Conservation (phyloP, 371 early-diverging fungal genomes). For the Synchytrium microbalum region DNA sequence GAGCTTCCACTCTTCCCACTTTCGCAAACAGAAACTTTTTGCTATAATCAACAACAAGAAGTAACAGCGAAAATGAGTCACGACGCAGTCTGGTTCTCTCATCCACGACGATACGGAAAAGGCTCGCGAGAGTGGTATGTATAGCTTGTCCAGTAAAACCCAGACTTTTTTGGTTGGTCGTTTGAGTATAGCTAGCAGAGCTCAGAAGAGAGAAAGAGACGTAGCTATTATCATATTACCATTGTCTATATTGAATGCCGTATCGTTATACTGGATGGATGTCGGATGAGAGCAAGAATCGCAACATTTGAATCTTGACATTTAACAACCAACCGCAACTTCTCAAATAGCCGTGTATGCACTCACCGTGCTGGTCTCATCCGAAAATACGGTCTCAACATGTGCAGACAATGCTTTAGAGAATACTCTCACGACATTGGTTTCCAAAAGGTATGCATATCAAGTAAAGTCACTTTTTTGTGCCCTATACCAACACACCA, state of each 20-base stretch:
- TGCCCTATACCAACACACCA: no score
- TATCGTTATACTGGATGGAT: no score
- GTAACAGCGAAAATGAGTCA: constrained; percentile 76
- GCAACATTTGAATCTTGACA: no score
- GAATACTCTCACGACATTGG: constrained; percentile 98
- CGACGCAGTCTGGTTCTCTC: constrained; percentile 92
- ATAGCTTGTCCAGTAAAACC: neutral
- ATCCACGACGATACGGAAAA: constrained; percentile 94
- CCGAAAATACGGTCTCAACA: constrained; percentile 98
- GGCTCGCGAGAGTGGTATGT: constrained; percentile 95
- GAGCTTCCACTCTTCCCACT: neutral
- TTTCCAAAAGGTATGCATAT: constrained; percentile 67
- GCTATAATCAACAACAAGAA: constrained; percentile 2
- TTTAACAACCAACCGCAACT: no score
- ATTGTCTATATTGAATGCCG: no score
- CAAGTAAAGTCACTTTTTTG: neutral
- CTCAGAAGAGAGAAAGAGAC: no score
- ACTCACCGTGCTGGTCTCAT: constrained; percentile 98
- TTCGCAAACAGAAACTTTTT: neutral
- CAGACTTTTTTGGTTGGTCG: neutral
- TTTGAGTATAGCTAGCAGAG: neutral
- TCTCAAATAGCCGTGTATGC: constrained; percentile 85
- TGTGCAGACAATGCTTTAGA: constrained; percentile 99
- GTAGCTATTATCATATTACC: no score
- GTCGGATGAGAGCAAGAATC: no score